Conservation (phyloP, 2,329 filamentous ascomycete genomes). For the Monilinia aucupariae region DNA sequence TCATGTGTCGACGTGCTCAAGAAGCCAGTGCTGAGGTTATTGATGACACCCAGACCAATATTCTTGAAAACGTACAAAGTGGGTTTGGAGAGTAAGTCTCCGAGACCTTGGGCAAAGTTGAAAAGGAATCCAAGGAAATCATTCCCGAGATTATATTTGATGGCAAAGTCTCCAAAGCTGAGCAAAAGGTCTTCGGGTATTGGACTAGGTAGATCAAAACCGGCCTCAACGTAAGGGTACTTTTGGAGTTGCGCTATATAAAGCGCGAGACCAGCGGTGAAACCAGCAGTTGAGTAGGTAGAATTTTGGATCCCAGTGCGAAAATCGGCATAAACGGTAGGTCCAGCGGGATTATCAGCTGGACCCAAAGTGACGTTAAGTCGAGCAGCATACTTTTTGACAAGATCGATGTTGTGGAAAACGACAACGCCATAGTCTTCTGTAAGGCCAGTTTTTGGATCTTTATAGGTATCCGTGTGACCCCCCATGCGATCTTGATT, state of each 20-base stretch:
- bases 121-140: constrained; percentile 41
- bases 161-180: constrained; percentile 25
- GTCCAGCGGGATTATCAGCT: not conserved
- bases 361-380: constrained; percentile 7
- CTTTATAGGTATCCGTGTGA: constrained; percentile 30
- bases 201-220: constrained; percentile 39
- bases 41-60: constrained; percentile 31
- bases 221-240: constrained; percentile 35
- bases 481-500: constrained; percentile 33
- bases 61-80: constrained; percentile 44
- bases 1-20: constrained; percentile 18
- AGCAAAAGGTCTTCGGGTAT: constrained; percentile 26
- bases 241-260: constrained; percentile 30
- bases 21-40: constrained; percentile 18
- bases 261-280: constrained; percentile 11
- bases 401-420: constrained; percentile 14
- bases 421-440: constrained; percentile 38
- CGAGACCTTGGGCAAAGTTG: constrained; percentile 41
- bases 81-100: constrained; percentile 40
- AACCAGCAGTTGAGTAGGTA: constrained; percentile 13
- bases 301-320: constrained; percentile 16
- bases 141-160: constrained; percentile 35
- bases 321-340: constrained; percentile 12
- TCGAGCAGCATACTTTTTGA: constrained; percentile 19
- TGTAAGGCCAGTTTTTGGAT: constrained; percentile 34